Base-by-base conservation (phyloP, 2,329 filamentous ascomycete species). In the Cladosporium austrohemisphaericum region DNA sequence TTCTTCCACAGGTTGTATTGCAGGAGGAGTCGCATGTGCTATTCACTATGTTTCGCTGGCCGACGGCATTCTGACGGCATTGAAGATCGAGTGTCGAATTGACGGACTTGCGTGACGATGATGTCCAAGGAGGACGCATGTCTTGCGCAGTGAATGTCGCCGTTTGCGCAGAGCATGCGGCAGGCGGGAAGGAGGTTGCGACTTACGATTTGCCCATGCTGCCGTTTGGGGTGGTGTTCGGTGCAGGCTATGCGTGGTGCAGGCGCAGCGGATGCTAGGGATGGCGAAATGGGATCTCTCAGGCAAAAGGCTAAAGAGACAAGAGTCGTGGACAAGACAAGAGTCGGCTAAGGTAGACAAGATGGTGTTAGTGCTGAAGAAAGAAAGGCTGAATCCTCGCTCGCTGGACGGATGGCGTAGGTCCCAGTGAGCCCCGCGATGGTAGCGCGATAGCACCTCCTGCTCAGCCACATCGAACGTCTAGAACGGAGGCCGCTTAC, bases 151-250 rank as follows among this genome's bases (percentile, higher is more conserved):
- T 7, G 36, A 4, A 38, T 11, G 36, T 23, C 13, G 36, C 36
- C 14, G 19, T 7, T 14, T 7, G 8, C 32, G 5, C 13, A 20
- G 9, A 38, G 44, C 33, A 47, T 31, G 25, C 33, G 23, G 44
- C 37, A 29, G 13, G 44, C 33, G 44, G 49, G 14, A 44, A 29
- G 40, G 14, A 35, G 40, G 49, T 22, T 23, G 37, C 35, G 43
- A 51, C 49, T 51, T 49, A 51, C 49, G 49, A 51, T 48, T 51
- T 51, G 36, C 49, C 49, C 49, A 51, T 51, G 40, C 40, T 50
- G 33, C 19, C 41, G 32, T 4, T 26, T 6, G 23, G 36, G 11
- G 36, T 6, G 11, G 36, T 11, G 33, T 10, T 23, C n/a, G 29
- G 44, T 31, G 25, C 32, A 36, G 32, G n/a, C 6, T 10, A 26